A percentile compares a stretch with the other conserved stretches of the same genome.
Evolutionary conservation across 2,329 filamentous ascomycete genomes (phyloP).

Genomic region (Bipolaris zeicola): DNA sequence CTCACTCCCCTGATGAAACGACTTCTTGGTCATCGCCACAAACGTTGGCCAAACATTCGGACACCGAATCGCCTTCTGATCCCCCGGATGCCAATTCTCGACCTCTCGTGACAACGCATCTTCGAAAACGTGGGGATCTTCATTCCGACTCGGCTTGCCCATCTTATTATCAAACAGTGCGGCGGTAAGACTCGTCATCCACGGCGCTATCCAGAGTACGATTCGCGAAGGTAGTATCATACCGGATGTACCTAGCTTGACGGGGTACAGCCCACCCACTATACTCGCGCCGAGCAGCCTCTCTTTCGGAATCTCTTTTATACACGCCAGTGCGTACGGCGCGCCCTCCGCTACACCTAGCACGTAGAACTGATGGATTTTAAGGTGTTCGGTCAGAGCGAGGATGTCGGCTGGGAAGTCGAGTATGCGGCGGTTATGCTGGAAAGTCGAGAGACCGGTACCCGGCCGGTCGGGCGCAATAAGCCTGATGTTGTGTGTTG

Average conservation of each 20-base stretch:
- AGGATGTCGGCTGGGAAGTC: conserved; percentile 53
- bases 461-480: conserved; percentile 54
- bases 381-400: conserved; percentile 49
- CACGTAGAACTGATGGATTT: conserved; percentile 50
- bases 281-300: conserved; percentile 33
- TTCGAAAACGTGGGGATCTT: conserved; percentile 35
- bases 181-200: conserved; percentile 28
- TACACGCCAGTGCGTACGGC: conserved; percentile 56
- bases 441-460: conserved; percentile 50
- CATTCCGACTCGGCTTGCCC: conserved; percentile 32
- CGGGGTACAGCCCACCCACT: conserved; percentile 35
- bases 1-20: conserved; percentile 32
- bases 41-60: conserved; percentile 29
- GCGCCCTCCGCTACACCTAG: conserved; percentile 56
- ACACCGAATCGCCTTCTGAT: conserved; percentile 29
- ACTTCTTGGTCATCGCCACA: conserved; percentile 35
- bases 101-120: conserved; percentile 32
- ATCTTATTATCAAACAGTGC: conserved; percentile 31
- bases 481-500: conserved; percentile 46
- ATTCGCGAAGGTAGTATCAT: conserved; percentile 33
- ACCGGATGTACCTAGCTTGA: conserved; percentile 32
- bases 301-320: conserved; percentile 44
- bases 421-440: conserved; percentile 46
- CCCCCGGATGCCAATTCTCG: conserved; percentile 22
- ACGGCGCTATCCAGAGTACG: conserved; percentile 35